Evolutionary conservation across 345 rosid genomes (phyloP).

Genomic region (Eucalyptus virginea): DNA sequence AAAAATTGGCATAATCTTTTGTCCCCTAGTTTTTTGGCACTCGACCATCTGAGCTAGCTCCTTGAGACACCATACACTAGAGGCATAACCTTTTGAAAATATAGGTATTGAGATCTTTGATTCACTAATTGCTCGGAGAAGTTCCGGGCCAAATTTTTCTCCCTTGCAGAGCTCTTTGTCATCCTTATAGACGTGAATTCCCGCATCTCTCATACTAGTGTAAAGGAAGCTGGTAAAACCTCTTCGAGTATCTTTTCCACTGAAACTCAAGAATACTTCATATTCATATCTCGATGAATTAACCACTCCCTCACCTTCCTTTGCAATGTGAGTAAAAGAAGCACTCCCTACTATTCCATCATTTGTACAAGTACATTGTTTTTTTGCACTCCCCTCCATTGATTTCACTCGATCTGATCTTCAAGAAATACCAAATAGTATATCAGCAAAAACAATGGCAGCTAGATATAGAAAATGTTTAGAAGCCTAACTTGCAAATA

Average conservation of each 20-base stretch:
- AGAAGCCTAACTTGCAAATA: fast-evolving
- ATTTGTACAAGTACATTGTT: neutral
- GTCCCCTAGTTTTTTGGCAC: neutral
- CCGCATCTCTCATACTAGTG: neutral
- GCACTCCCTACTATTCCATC: neutral
- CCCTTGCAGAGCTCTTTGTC: neutral
- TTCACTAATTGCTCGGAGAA: neutral
- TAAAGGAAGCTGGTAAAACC: neutral
- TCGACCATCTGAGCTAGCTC: neutral
- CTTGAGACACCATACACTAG: neutral
- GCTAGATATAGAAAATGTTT: neutral
- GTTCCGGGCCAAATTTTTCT: neutral
- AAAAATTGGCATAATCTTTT: neutral
- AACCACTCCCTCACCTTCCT: fast-evolving
- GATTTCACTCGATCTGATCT: fast-evolving
- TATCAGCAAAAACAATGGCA: neutral
- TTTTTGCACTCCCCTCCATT: neutral
- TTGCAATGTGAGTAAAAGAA: neutral
- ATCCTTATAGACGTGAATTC: neutral
- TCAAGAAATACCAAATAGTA: neutral
- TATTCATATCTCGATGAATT: neutral
- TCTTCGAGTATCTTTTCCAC: neutral
- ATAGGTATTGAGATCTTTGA: neutral
- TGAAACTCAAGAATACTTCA: neutral
- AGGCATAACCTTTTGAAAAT: neutral